Percentiles rank a stretch among this genome's conserved stretches.
phyloP scores from a whole-genome alignment of 441 rosid genomes.

The Erysimum pusillum region DNA sequence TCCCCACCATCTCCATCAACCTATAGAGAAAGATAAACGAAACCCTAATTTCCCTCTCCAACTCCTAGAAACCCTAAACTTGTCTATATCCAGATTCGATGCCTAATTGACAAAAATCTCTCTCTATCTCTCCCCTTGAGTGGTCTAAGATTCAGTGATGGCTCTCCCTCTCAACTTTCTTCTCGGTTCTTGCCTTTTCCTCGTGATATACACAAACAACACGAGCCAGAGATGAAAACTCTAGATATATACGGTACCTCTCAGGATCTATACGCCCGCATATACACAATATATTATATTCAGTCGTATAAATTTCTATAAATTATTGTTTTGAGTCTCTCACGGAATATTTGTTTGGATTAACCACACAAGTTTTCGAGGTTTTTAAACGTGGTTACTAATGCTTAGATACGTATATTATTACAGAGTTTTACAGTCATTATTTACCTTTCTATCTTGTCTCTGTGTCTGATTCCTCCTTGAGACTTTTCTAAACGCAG shows the following conservation, averaged over 20 bases:
- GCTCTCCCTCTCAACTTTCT: constrained; percentile 31
- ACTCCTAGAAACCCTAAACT: constrained; percentile 43
- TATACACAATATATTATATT: constrained; percentile 7
- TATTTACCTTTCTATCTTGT: constrained; percentile 20
- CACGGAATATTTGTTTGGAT: constrained; percentile 22
- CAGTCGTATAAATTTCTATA: constrained; percentile 15
- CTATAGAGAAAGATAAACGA: constrained; percentile 24
- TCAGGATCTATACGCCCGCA: constrained; percentile 46
- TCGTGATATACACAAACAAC: constrained; percentile 44
- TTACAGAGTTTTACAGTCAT: constrained; percentile 11
- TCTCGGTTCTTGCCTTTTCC: constrained; percentile 35
- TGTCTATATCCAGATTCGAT: constrained; percentile 35
- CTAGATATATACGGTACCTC: constrained; percentile 37
- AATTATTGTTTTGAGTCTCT: constrained; percentile 4
- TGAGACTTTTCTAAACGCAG: neutral
- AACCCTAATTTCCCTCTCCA: constrained; percentile 44
- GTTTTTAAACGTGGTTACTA: constrained; percentile 17
- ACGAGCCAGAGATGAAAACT: constrained; percentile 46
- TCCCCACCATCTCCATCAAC: constrained; percentile 48
- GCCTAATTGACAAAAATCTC: constrained; percentile 13
- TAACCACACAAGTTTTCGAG: constrained; percentile 11
- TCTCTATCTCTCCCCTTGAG: constrained; percentile 33
- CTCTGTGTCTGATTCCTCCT: constrained; percentile 36
- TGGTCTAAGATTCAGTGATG: constrained; percentile 41
- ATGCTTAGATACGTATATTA: neutral